Evolutionary conservation across 495 filamentous ascomycete genomes (phyloP), one percentile per base, ranked within the genome.

Genomic region (Immersiella caudata): DNA sequence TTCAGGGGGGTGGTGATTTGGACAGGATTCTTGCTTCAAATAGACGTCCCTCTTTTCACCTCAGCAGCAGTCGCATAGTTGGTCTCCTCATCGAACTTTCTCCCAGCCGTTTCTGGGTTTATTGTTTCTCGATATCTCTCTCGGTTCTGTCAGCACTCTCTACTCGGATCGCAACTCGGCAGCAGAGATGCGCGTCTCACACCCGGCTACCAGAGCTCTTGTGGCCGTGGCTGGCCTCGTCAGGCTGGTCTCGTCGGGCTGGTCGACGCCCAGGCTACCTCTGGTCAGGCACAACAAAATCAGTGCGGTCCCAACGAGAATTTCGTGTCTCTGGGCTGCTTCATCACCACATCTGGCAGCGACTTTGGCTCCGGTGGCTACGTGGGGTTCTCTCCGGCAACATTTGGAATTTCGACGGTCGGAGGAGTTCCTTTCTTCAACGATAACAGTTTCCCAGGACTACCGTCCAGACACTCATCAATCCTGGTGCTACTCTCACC

Each of bases 201-300:
- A 61, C 9, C 69, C 52, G 52, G 60, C 66, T 66, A 70, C 65
- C 26, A 67, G 64, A 52, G 75, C 73, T 29, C 57, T 76, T n/a
- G 69, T 69, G 51, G 73, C 73, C 49, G 60, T 76, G 9, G 58
- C 68, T 56, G 70, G 68, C 25, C 66, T 76, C 20, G 52, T 73
- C n/a, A n/a, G n/a, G n/a, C n/a, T n/a, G n/a, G n/a, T n/a, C n/a
- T n/a, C n/a, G 29, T 33, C 8, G 55, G 72, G 36, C 29, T 70
- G 8, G 67, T 60, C 22, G 67, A 75, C 59, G 68, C 67, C 16
- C 74, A 73, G 56, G 75, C 49, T 9, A 71, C 60, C 54, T 75
- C 62, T n/a, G 1, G 54, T 72, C 20, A 2, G 46, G 14, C 29
- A 50, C 64, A 62, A 35, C 8, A 58, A 6, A 24, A 24, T 6